A percentile compares a stretch with the other conserved stretches of the same genome.
phyloP scores from a whole-genome alignment of 305 asterid species.

The Fraxinus albicans region DNA sequence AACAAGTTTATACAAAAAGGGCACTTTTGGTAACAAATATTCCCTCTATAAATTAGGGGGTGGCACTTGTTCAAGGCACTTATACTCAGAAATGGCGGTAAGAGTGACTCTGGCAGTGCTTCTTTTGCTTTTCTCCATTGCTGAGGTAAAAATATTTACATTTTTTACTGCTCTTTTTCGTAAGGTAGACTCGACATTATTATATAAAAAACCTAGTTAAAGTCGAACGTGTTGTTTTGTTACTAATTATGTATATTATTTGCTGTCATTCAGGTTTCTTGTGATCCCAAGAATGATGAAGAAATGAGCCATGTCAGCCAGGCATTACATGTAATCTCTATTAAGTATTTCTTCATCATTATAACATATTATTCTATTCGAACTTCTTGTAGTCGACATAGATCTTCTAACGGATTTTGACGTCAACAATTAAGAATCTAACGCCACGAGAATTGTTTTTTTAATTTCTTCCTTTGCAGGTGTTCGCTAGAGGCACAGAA shows the following conservation, averaged over 20 bases:
- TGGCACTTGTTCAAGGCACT: not conserved
- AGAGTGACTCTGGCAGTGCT: not conserved
- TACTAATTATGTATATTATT: not conserved
- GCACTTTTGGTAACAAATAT: not conserved
- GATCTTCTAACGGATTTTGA: not conserved
- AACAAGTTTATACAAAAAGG: not conserved
- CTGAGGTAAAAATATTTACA: not conserved
- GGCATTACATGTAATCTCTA: slow-evolving; percentile 17
- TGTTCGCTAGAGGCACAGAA: slow-evolving; percentile 11
- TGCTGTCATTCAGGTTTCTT: slow-evolving; percentile 15
- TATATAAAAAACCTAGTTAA: not conserved
- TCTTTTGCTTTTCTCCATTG: not conserved
- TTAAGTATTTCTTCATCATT: not conserved
- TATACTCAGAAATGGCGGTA: not conserved
- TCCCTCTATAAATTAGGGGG: not conserved
- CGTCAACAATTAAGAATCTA: not conserved
- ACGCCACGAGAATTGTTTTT: not conserved
- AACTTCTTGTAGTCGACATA: not conserved
- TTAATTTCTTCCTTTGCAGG: not conserved
- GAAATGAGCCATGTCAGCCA: slow-evolving; percentile 23
- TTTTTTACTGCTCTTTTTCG: not conserved
- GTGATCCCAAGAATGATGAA: slow-evolving; percentile 14
- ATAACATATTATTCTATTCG: not conserved
- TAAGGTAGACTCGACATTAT: not conserved
- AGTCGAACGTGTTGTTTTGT: not conserved